phyloP scores from a whole-genome alignment of 805 yeast genomes.

The Candida quercuum region DNA sequence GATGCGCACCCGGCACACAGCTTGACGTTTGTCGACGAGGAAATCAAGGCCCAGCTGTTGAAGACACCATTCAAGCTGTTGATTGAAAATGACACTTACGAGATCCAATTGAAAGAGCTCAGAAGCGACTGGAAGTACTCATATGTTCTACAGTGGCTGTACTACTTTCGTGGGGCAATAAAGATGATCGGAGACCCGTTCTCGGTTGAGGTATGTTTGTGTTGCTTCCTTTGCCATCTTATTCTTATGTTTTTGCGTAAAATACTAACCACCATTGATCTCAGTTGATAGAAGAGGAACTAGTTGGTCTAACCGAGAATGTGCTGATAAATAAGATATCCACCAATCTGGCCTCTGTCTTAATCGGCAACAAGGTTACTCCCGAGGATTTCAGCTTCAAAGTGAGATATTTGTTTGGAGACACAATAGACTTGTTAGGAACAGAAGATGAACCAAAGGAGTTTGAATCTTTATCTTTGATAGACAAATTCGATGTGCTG shows the following conservation, averaged over 20 bases:
- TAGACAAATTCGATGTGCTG: conserved; percentile 45
- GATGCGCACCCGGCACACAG: conserved; percentile 24
- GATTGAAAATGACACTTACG: conserved; percentile 34
- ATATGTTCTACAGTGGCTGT: conserved; percentile 50
- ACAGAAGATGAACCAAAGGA: conserved; percentile 22
- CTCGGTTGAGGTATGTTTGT: conserved; percentile 41
- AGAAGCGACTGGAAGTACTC: conserved; percentile 34
- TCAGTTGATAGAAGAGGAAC: conserved; percentile 47
- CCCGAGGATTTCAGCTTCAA: conserved; percentile 22
- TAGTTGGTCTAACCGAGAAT: conserved; percentile 39
- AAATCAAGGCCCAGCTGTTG: conserved; percentile 29
- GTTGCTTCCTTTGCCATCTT: conserved; percentile 8
- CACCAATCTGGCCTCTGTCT: conserved; percentile 15
- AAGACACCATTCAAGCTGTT: conserved; percentile 34
- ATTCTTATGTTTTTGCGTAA: not conserved
- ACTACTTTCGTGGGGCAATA: conserved; percentile 45
- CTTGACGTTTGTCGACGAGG: conserved; percentile 25
- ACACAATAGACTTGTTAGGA: conserved; percentile 16
- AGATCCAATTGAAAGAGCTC: conserved; percentile 23
- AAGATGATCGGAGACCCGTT: conserved; percentile 46
- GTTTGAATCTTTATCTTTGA: conserved; percentile 36
- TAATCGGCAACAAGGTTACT: conserved; percentile 18
- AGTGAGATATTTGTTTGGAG: conserved; percentile 23
- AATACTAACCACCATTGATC: conserved; percentile 3
- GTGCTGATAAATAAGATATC: conserved; percentile 40